Evolutionary conservation across 2,329 filamentous ascomycete species (phyloP).

Genomic region (Paraconiothyrium sp.): DNA sequence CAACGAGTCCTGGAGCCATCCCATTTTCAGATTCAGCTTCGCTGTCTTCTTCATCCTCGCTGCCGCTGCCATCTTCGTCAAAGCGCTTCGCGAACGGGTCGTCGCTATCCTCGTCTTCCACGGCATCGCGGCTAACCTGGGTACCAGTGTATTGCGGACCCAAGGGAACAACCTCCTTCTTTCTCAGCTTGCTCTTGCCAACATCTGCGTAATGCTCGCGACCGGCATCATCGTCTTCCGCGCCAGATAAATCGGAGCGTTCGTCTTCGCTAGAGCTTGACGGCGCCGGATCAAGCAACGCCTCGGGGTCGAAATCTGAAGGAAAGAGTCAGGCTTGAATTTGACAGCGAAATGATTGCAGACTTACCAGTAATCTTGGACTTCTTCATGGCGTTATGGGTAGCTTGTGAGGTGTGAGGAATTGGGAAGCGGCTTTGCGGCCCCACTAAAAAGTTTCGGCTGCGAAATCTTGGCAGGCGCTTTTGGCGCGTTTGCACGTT

Average conservation of each 20-base stretch:
- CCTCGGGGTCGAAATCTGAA: slow-evolving; percentile 83
- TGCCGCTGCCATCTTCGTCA: slow-evolving; percentile 47
- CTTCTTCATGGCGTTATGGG: slow-evolving; percentile 36
- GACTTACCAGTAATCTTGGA: slow-evolving; percentile 40
- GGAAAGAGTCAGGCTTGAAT: slow-evolving; percentile 7
- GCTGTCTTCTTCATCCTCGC: slow-evolving; percentile 28
- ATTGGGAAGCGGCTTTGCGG: slow-evolving; percentile 20
- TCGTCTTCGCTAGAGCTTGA: slow-evolving; percentile 65
- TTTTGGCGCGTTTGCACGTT: slow-evolving; percentile 2
- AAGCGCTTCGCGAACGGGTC: slow-evolving; percentile 58
- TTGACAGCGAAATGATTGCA: background rate
- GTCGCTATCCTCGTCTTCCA: slow-evolving; percentile 64
- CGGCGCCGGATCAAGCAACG: slow-evolving; percentile 65
- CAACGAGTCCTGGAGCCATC: slow-evolving; percentile 56
- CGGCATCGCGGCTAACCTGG: slow-evolving; percentile 74
- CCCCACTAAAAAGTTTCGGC: slow-evolving; percentile 44
- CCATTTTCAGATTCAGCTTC: slow-evolving; percentile 58
- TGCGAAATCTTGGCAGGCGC: slow-evolving; percentile 15
- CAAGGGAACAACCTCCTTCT: slow-evolving; percentile 72
- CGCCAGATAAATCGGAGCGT: slow-evolving; percentile 57
- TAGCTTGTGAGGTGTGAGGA: slow-evolving; percentile 18
- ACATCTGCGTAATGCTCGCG: slow-evolving; percentile 89
- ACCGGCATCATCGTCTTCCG: slow-evolving; percentile 63
- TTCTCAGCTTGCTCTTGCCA: slow-evolving; percentile 85
- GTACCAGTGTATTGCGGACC: slow-evolving; percentile 84